phyloP scores from a whole-genome alignment of 768 basidiomycete species.

The Serendipita indica region DNA sequence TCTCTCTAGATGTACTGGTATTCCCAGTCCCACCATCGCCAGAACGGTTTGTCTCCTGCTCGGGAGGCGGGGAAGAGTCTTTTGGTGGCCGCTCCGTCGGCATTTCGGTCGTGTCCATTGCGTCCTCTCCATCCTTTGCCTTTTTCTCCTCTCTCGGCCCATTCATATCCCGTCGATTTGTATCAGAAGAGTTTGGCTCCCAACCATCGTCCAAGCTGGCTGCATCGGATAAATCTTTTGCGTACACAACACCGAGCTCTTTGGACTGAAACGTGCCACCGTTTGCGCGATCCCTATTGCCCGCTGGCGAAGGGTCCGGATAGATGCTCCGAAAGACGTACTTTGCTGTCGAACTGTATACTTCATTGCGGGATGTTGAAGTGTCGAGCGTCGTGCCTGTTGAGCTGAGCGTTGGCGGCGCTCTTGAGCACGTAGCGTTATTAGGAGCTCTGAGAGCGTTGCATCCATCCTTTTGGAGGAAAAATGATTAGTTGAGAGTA shows the following conservation, averaged over 20 bases:
- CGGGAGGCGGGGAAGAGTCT: neutral
- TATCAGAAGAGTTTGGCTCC: neutral
- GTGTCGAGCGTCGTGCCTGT: neutral
- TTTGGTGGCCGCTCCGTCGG: neutral
- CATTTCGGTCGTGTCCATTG: neutral
- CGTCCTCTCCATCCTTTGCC: neutral
- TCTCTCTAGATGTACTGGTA: neutral
- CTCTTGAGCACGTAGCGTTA: neutral
- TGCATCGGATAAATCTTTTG: neutral
- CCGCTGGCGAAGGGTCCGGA: neutral
- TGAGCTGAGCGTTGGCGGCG: neutral
- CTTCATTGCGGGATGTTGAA: neutral
- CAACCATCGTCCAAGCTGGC: neutral
- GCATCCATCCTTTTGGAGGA: neutral
- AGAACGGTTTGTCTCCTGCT: neutral
- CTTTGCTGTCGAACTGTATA: neutral
- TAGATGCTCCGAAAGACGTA: neutral
- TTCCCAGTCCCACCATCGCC: neutral
- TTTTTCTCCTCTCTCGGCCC: neutral
- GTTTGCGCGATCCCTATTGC: too few species aligned
- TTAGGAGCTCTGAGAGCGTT: neutral
- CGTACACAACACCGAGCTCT: constrained; percentile 1
- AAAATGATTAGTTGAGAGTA: neutral
- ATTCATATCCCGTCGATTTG: neutral
- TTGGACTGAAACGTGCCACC: neutral